Evolutionary conservation across 2,329 filamentous ascomycete genomes (phyloP), one percentile per base, ranked within the genome.

Genomic region (Epichloe bromicola): DNA sequence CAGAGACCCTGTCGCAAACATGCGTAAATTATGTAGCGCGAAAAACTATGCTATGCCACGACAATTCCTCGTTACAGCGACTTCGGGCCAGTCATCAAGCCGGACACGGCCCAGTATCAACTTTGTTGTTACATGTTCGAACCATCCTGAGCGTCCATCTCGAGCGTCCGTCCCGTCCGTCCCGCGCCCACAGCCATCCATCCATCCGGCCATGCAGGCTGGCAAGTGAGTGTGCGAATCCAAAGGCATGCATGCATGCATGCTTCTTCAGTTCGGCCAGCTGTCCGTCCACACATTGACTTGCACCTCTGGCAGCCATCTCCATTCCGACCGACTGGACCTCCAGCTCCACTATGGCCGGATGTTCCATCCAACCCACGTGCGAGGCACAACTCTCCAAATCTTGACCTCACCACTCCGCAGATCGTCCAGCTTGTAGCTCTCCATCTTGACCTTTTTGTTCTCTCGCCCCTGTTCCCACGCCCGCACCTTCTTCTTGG

Each of bases 401-500:
- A 98, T 88, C 73, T 93, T 91, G 60, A 96, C 90, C 71, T 98
- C 93, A 17, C 93, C 93, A 67, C 85, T 91, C 63, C 88, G 79
- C 65, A 98, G 64, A 70, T 98, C 93, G 43, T 90, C 89, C 54
- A 98, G 76, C 71, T 90, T 87, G 71, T 91, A 97, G 69, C 89
- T 95, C 74, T 97, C 91, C 54, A 88, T 73, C 72, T 94, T 93
- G 50, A 94, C 84, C 74, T 96, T 97, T 86, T 86, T 91, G 65
- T 82, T 90, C 72, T 97, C 91, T 14, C 91, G 75, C 0, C 91
- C 91, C 65, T 98, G 93, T 67, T 97, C 93, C 87, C 88, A 97
- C 2, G 85, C 90, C 30, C 90, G 74, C 26, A 98, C 85, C 75
- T 97, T 96, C 77, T 95, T 95, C 79, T 96, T 95, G 40, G 88